These are phyloP conservation scores for Parsonsia alboflavescens DNA, from an alignment of 257 asterid genomes.

Conservation along the genomic window DNA sequence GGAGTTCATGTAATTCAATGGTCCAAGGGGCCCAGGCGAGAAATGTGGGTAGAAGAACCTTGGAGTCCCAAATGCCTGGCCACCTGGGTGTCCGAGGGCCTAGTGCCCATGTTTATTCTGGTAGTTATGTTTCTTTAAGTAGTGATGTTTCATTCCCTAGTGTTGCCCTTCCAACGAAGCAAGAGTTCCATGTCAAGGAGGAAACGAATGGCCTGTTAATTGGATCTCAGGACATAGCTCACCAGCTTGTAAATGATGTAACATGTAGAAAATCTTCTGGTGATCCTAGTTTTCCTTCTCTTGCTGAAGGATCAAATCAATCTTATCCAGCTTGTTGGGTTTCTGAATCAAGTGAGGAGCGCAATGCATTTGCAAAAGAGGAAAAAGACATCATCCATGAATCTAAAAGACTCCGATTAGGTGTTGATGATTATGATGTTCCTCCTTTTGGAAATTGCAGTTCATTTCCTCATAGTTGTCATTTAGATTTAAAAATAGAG, in stretches of 20 bases:
- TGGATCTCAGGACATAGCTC: slow-evolving; percentile 22
- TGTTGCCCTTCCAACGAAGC: slow-evolving; percentile 19
- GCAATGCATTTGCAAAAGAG: slow-evolving; percentile 25
- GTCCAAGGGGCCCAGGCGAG: slow-evolving; percentile 18
- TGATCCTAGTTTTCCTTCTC: slow-evolving; percentile 22
- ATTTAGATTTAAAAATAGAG: slow-evolving; percentile 23
- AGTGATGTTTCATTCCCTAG: slow-evolving; percentile 18
- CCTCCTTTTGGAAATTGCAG: slow-evolving; percentile 21
- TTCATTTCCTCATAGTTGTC: slow-evolving; percentile 26
- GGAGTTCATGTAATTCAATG: slow-evolving; percentile 15
- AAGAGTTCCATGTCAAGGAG: slow-evolving; percentile 17
- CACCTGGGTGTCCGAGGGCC: slow-evolving; percentile 13
- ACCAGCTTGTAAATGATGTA: slow-evolving; percentile 22
- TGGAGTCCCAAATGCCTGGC: slow-evolving; percentile 16
- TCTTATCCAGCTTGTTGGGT: slow-evolving; percentile 25
- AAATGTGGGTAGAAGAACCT: slow-evolving; percentile 16
- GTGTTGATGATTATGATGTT: slow-evolving; percentile 26
- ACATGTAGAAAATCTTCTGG: slow-evolving; percentile 25
- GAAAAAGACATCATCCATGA: slow-evolving; percentile 29
- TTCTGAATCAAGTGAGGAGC: slow-evolving; percentile 24
- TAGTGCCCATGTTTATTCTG: slow-evolving; percentile 19
- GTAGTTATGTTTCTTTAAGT: slow-evolving; percentile 18
- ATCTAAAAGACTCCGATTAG: slow-evolving; percentile 25
- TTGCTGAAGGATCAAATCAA: slow-evolving; percentile 25
- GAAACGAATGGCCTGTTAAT: slow-evolving; percentile 17